Evolutionary conservation across 2,329 filamentous ascomycete species (phyloP), one percentile per base, ranked within the genome.

Genomic region (Rhinocladiella mackenziei): DNA sequence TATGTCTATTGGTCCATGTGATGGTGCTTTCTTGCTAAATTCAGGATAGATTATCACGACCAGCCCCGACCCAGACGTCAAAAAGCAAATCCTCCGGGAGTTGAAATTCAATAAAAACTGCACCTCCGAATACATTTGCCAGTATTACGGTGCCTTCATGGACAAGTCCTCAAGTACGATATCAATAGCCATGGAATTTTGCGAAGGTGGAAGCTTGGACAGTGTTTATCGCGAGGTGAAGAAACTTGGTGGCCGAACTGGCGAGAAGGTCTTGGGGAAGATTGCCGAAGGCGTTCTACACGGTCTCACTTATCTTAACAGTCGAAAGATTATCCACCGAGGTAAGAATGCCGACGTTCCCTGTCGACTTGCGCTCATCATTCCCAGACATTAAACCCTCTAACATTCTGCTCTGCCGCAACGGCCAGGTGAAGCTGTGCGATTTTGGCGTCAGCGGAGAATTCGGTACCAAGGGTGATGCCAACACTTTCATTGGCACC

Each of bases 171-270:
- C 88, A 7, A 88, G 89, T 38, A 97, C 91, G 35, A 97, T 98
- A 56, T 95, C 88, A 35, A 98, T 98, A 61, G 89, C 89, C 45
- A 98, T 98, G 92, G 92, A 98, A 64, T 97, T 94, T 60, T 98
- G 92, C 63, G 92, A 97, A 67, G 92, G 92, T 45, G 92, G 92
- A 40, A 95, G 88, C 34, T 77, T 98, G 14, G 89, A 98, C 70
- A 92, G 87, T 62, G 92, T 98, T 54, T 98, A 98, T 72, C 87
- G 87, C 56, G 92, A 98, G 68, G 89, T 98, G 25, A 95, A 95
- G 72, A 88, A 92, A 57, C 78, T 97, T 2, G 91, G 91, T 30
- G 92, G 92, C 8, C 81, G 92, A 37, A 97, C 91, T 0, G 92
- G 92, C 55, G 92, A 98, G 65, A 98, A 97, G 63, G 92, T 98